phyloP scores from a whole-genome alignment of 1,139 yeast genomes.

The Yamadazyma spencermartinsiae region DNA sequence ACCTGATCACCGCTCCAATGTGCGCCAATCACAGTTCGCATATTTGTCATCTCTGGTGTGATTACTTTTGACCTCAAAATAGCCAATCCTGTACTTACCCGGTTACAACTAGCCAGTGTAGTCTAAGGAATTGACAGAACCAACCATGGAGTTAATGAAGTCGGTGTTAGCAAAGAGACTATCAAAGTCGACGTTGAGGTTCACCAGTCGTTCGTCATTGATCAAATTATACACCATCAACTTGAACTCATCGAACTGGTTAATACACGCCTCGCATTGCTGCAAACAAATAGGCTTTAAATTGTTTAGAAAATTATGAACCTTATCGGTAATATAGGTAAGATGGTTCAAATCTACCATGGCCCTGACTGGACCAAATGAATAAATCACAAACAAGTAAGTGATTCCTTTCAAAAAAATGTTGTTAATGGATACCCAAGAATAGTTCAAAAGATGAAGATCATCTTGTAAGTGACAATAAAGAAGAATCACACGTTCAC shows the following conservation, averaged over 20 bases:
- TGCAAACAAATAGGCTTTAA: slow-evolving; percentile 8
- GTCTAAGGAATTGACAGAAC: slow-evolving; percentile 8
- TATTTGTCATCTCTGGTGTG: slow-evolving; percentile 12
- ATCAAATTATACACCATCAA: slow-evolving; percentile 7
- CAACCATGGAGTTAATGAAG: slow-evolving; percentile 13
- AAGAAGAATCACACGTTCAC: slow-evolving; percentile 8
- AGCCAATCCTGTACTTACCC: not conserved
- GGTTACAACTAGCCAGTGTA: not conserved
- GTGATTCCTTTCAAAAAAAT: slow-evolving; percentile 84
- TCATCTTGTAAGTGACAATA: slow-evolving; percentile 10
- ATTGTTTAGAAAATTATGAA: slow-evolving; percentile 5
- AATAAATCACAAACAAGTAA: slow-evolving; percentile 70
- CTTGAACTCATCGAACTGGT: slow-evolving; percentile 7
- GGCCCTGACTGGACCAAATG: slow-evolving; percentile 52
- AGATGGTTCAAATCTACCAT: slow-evolving; percentile 2
- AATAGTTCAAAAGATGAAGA: slow-evolving; percentile 50
- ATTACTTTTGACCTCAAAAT: slow-evolving; percentile 9
- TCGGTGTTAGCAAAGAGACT: slow-evolving; percentile 10
- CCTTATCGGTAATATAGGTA: slow-evolving; percentile 1
- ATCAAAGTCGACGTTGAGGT: slow-evolving; percentile 6
- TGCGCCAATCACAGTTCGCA: slow-evolving; percentile 14
- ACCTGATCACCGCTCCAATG: not conserved
- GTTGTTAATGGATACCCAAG: slow-evolving; percentile 92
- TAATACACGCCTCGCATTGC: slow-evolving; percentile 10
- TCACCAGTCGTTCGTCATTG: slow-evolving; percentile 4